A percentile compares a stretch with the other conserved stretches of the same genome.
phyloP scores from a whole-genome alignment of 306 rosid species.

The Prunus kanzakura region DNA sequence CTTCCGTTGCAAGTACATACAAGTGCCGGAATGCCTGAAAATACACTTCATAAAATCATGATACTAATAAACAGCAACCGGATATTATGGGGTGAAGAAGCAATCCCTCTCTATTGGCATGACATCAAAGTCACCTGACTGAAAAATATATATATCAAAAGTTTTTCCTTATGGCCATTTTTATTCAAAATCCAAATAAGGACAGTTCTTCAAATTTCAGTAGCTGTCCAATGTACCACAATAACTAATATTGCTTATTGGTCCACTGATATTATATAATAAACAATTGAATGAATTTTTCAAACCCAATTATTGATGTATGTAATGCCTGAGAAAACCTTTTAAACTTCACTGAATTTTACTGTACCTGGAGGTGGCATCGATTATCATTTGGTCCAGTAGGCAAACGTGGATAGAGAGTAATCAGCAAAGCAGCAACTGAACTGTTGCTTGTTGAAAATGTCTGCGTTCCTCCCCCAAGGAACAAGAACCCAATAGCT shows the following conservation, averaged over 20 bases:
- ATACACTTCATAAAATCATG: slow-evolving; percentile 17
- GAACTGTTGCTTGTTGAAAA: slow-evolving; percentile 86
- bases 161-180: background rate
- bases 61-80: slow-evolving; percentile 7
- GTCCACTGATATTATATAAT: background rate
- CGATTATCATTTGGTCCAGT: slow-evolving; percentile 92
- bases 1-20: slow-evolving; percentile 92
- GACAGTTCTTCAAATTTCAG: background rate
- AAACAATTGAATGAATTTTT: background rate
- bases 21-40: slow-evolving; percentile 94
- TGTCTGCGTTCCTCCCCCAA: slow-evolving; percentile 96
- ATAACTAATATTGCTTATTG: background rate
- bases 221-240: background rate
- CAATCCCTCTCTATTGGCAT: background rate
- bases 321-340: background rate
- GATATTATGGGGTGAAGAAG: slow-evolving; percentile 8
- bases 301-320: background rate
- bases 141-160: background rate
- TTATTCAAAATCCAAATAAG: background rate
- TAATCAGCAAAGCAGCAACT: slow-evolving; percentile 84
- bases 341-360: slow-evolving; percentile 7
- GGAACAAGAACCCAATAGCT: slow-evolving; percentile 91
- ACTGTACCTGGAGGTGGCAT: slow-evolving; percentile 93
- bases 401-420: slow-evolving; percentile 96
- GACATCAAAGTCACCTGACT: background rate